Evolutionary conservation across 768 basidiomycete species (phyloP).

Genomic region (Mycena pura): DNA sequence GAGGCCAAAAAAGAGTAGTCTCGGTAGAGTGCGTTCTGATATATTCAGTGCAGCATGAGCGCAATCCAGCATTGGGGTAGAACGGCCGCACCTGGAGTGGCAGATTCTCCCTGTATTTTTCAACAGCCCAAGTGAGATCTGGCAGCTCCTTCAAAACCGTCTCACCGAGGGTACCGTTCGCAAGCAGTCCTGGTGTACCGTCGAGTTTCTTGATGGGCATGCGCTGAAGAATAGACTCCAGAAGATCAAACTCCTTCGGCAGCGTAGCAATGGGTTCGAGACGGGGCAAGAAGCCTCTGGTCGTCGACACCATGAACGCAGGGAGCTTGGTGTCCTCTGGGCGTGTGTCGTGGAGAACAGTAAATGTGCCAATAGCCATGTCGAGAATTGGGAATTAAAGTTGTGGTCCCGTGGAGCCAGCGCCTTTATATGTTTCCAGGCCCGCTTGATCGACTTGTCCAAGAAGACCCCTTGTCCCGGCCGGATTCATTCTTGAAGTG

Average conservation of each 20-base stretch:
- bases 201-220: conserved; percentile 39
- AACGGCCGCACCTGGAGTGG: too few species aligned
- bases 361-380: conserved; percentile 23
- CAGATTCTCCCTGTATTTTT: conserved; percentile 30
- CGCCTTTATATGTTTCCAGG: too few species aligned
- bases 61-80: too few species aligned
- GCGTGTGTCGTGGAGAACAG: conserved; percentile 23
- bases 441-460: too few species aligned
- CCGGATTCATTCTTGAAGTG: too few species aligned
- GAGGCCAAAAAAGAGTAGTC: conserved; percentile 39
- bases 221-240: conserved; percentile 36
- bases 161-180: conserved; percentile 34
- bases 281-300: conserved; percentile 33
- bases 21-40: conserved; percentile 36
- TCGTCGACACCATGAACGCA: conserved; percentile 33
- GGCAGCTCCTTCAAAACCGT: conserved; percentile 34
- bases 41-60: too few species aligned
- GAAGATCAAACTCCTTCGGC: conserved; percentile 31
- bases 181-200: conserved; percentile 38
- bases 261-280: conserved; percentile 35
- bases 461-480: too few species aligned
- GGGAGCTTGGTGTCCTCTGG: conserved; percentile 25
- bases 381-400: not conserved
- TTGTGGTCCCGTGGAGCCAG: not conserved
- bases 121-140: conserved; percentile 29